These are phyloP conservation scores for Arachnomyces sp. DNA, from an alignment of 2,329 filamentous ascomycete species.

Conservation along the genomic window DNA sequence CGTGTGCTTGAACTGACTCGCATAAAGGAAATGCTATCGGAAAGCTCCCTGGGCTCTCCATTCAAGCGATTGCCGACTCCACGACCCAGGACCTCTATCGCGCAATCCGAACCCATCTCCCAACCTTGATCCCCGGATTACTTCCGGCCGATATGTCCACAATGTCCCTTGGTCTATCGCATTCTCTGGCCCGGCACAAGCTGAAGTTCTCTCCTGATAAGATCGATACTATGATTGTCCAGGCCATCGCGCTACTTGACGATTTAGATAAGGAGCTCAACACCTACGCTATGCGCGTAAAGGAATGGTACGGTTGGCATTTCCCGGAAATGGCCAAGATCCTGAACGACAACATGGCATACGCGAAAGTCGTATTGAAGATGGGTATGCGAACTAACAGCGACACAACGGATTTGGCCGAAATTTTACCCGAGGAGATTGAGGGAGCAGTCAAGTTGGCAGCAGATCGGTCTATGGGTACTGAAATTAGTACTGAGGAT, in stretches of 20 bases:
- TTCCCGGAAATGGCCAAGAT: constrained; percentile 98
- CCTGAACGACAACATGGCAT: constrained; percentile 92
- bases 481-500: constrained; percentile 89
- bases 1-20: constrained; percentile 11
- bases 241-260: constrained; percentile 87
- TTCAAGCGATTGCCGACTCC: constrained; percentile 75
- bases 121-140: constrained; percentile 83
- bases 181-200: constrained; percentile 94
- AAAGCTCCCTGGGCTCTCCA: constrained; percentile 79
- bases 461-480: constrained; percentile 96
- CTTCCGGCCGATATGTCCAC: constrained; percentile 78
- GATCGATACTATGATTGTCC: constrained; percentile 98
- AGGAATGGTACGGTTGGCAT: constrained; percentile 99
- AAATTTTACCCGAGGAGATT: constrained; percentile 91
- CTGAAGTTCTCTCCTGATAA: constrained; percentile 98
- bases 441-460: constrained; percentile 86
- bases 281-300: constrained; percentile 96
- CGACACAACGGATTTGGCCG: constrained; percentile 67
- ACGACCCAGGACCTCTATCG: constrained; percentile 83
- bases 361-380: constrained; percentile 75
- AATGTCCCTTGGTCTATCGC: constrained; percentile 92
- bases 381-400: constrained; percentile 85
- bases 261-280: constrained; percentile 98
- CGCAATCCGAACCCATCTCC: constrained; percentile 82
- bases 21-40: constrained; percentile 69